Percentiles rank a stretch among this genome's conserved stretches.
phyloP scores from a whole-genome alignment of 306 rosid genomes.

The Echinosophora koreensis region DNA sequence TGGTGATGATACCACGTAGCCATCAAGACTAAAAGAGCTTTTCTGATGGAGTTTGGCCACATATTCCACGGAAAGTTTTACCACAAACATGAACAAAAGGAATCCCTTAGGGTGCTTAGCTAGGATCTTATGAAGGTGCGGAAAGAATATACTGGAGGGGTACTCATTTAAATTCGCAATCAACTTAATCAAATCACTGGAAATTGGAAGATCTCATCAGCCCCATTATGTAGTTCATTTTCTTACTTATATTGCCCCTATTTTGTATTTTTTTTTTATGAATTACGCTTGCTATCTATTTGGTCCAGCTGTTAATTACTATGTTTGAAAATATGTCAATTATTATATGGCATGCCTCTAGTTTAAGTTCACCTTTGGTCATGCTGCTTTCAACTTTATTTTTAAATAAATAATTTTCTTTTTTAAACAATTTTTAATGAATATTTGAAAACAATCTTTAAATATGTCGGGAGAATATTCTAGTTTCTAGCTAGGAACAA shows the following conservation, averaged over 20 bases:
- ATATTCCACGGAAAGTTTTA: constrained; percentile 22
- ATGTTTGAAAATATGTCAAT: background rate
- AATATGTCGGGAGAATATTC: background rate
- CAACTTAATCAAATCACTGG: constrained; percentile 1
- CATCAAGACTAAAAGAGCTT: constrained; percentile 14
- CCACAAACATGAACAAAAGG: constrained; percentile 28
- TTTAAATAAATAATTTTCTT: background rate
- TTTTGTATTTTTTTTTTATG: background rate
- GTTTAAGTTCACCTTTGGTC: background rate
- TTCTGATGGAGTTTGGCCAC: constrained; percentile 8
- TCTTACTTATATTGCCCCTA: background rate
- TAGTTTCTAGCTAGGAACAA: background rate
- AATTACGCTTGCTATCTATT: background rate
- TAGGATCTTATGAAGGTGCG: constrained; percentile 41
- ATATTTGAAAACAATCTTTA: background rate
- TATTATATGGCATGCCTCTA: background rate
- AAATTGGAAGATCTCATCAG: constrained; percentile 24
- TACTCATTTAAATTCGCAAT: background rate
- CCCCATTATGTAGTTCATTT: background rate
- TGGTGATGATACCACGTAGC: background rate
- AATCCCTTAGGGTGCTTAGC: background rate
- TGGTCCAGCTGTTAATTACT: background rate
- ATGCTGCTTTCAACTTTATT: background rate
- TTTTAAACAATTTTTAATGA: background rate
- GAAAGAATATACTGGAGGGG: constrained; percentile 23